A percentile compares a stretch with the other conserved stretches of the same genome.
Evolutionary conservation across 768 basidiomycete species (phyloP).

Genomic region (Suillus alpinus): DNA sequence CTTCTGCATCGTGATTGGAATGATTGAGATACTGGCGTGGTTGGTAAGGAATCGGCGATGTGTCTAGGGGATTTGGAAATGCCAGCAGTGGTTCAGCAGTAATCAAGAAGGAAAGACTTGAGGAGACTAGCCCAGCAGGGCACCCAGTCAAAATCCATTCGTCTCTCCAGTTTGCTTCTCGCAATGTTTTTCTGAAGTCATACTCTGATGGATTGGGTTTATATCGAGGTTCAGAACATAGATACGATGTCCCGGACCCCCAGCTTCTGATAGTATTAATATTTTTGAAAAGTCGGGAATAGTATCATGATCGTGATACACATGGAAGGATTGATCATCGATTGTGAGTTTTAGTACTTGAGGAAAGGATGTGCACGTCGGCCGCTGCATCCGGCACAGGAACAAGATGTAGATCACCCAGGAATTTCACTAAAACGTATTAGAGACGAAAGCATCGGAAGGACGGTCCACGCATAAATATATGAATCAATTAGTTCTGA

Average conservation of each 20-base stretch:
- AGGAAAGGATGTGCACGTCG: neutral
- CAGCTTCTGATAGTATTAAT: neutral
- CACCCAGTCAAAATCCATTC: neutral
- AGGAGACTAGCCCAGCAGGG: neutral
- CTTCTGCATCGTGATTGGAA: neutral
- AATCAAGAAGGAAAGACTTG: neutral
- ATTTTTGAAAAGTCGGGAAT: neutral
- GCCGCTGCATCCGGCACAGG: neutral
- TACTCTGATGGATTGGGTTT: neutral
- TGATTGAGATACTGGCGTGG: neutral
- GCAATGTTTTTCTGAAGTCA: neutral
- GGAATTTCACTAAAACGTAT: neutral
- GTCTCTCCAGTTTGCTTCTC: neutral
- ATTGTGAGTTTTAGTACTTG: neutral
- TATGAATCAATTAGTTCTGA: neutral
- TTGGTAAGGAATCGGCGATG: neutral
- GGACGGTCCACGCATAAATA: neutral
- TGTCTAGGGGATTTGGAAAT: neutral
- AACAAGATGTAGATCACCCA: neutral
- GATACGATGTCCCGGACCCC: neutral
- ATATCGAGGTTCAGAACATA: neutral
- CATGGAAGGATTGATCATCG: neutral
- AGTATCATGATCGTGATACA: neutral
- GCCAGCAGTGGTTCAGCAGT: neutral
- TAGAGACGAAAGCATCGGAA: neutral